Base-by-base conservation (phyloP, 345 rosid genomes). In the Syzygium aromaticum region DNA sequence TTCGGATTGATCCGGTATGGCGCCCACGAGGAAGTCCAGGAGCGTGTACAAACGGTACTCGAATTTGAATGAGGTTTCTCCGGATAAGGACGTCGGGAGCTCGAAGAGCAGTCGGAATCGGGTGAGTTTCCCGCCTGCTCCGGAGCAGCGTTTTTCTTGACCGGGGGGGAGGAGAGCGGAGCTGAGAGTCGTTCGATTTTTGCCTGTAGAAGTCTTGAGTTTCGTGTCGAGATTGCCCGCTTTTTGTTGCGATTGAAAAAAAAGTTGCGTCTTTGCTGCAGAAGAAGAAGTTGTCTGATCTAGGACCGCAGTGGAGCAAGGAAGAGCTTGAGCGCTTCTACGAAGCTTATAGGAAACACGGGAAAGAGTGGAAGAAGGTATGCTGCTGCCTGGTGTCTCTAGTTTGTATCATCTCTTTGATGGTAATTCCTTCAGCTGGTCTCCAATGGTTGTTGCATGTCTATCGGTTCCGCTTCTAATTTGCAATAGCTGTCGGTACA, bases 291-390 rank as follows among this genome's bases (percentile, higher is more conserved):
- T 90, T 94, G 87, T 87, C 98, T 87, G 97, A 96, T 84, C 96
- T 96, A 85, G 99, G 99, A 86, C 92, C 98, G 87, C 98, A 96
- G 78, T 98, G 99, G 99, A 94, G 92, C 87, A 93, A 92, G 91
- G 90, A 73, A n/a, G 99, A 98, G 90, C 96, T 96, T 52, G 95
- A 94, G 89, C 93, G 93, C 67, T 98, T 98, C 92, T 98, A 98
- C 90, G 96, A 94, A 86, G 96, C 97, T 57, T 98, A 95, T 87
- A 91, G 99, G 15, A 94, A 90, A 86, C 92, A 98, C 84, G 99
- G 99, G 51, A 93, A 93, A 77, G 98, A 96, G 54, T 98, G 99
- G 99, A 95, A 90, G 90, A 96, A 93, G 97, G 99, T 96, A 46
- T 53, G 28, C 57, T 23, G 17, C 21, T 57, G 25, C 21, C 61